These are phyloP conservation scores for Capronia americana DNA, from an alignment of 2,329 filamentous ascomycete genomes.

Conservation along the genomic window DNA sequence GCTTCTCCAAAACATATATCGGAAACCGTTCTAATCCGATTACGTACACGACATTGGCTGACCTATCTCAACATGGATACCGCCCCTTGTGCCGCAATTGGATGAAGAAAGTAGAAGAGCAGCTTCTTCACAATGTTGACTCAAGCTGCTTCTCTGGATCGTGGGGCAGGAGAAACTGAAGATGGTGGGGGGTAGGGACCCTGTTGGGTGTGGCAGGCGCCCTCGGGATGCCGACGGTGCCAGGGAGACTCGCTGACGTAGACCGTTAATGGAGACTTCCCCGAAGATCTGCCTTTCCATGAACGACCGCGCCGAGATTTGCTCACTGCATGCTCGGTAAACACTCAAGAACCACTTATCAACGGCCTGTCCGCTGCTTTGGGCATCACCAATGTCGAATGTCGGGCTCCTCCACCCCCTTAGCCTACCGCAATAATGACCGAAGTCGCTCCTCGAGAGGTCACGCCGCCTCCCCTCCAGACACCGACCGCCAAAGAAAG, in stretches of 20 bases:
- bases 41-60: conserved; percentile 31
- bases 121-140: conserved; percentile 5
- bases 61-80: conserved; percentile 26
- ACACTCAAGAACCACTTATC: conserved; percentile 1
- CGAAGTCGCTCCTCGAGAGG: conserved; percentile 36
- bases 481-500: conserved; percentile 68
- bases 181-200: background rate
- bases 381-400: conserved; percentile 1
- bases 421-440: conserved; percentile 23
- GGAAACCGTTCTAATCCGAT: conserved; percentile 22
- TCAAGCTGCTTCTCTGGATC: background rate
- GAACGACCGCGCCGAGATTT: background rate
- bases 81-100: conserved; percentile 20
- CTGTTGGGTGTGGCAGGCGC: background rate
- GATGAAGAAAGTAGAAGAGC: background rate
- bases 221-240: background rate
- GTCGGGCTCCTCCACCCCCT: background rate
- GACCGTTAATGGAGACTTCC: background rate
- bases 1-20: conserved; percentile 24
- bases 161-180: background rate
- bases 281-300: conserved; percentile 4
- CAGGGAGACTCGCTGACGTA: background rate
- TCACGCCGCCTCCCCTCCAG: conserved; percentile 54
- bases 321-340: background rate
- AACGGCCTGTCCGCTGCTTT: background rate